phyloP scores from a whole-genome alignment of 2,329 filamentous ascomycete genomes.

The Parafenestella ontariensis region DNA sequence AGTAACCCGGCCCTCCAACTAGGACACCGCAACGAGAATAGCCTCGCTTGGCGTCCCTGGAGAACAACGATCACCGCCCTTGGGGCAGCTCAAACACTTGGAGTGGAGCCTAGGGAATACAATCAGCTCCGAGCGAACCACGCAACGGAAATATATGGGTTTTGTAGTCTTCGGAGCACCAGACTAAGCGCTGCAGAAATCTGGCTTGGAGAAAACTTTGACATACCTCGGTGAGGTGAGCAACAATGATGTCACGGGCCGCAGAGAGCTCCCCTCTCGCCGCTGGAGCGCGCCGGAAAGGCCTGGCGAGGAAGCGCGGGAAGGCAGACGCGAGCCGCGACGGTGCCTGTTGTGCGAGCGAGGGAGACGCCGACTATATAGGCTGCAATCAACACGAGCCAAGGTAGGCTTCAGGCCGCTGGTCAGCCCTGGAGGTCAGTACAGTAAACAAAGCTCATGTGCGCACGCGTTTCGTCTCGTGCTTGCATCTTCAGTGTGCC shows the following conservation, averaged over 20 bases:
- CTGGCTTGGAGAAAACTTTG: slow-evolving; percentile 14
- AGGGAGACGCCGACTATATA: not conserved
- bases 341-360: no score
- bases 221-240: slow-evolving; percentile 36
- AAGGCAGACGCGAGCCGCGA: no score
- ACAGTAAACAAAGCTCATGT: slow-evolving; percentile 17
- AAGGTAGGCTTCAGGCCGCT: not conserved
- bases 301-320: not conserved
- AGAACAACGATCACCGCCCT: slow-evolving; percentile 6
- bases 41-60: not conserved
- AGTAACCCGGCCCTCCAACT: slow-evolving; percentile 24
- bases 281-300: not conserved
- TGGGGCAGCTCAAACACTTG: not conserved
- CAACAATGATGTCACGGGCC: slow-evolving; percentile 34
- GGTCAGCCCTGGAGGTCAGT: not conserved
- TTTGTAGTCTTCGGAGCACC: not conserved
- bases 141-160: not conserved
- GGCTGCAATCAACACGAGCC: not conserved
- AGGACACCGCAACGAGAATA: slow-evolving; percentile 9
- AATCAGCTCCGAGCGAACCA: not conserved
- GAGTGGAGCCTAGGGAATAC: not conserved
- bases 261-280: not conserved
- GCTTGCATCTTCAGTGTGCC: slow-evolving; percentile 15
- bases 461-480: slow-evolving; percentile 32
- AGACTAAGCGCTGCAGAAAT: not conserved